phyloP scores from a whole-genome alignment of 2,329 filamentous ascomycete genomes.

The Trichoderma sp. region DNA sequence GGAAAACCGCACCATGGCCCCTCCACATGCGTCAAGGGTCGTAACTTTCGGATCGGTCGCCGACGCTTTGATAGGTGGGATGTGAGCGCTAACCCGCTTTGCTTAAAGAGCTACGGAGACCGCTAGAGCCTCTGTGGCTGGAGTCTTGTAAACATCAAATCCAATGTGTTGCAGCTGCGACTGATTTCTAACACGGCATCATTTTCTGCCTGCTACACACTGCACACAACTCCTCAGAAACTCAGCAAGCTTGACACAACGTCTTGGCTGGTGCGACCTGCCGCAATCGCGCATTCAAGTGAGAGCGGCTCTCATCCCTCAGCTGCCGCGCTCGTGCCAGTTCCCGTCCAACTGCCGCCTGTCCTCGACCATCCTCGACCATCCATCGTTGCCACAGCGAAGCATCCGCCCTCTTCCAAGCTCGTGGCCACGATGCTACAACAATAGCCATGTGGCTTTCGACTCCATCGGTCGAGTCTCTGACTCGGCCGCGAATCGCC shows the following conservation, averaged over 20 bases:
- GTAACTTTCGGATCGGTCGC: not conserved
- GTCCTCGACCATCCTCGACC: not conserved
- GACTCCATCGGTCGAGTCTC: conserved; percentile 50
- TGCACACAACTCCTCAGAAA: not conserved
- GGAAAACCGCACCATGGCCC: conserved; percentile 13
- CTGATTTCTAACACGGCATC: not conserved
- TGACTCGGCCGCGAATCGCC: conserved; percentile 54
- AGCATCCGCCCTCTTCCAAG: not conserved
- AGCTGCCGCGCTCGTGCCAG: not conserved
- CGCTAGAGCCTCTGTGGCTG: not conserved
- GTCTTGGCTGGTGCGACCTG: not conserved
- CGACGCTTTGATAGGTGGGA: conserved; percentile 7
- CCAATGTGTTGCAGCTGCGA: not conserved
- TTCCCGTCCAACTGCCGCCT: not conserved
- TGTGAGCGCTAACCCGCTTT: not conserved
- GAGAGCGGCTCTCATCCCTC: not conserved
- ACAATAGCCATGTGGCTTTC: conserved; percentile 46
- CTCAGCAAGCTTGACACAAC: not conserved
- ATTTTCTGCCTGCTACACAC: not conserved
- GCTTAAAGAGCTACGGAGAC: not conserved
- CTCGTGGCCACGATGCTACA: conserved; percentile 33
- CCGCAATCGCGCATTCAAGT: not conserved
- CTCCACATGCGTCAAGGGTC: conserved; percentile 6
- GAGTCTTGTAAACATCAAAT: not conserved
- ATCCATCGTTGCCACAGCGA: not conserved